phyloP scores from a whole-genome alignment of 495 filamentous ascomycete genomes.

The Penicillium flavigenum region DNA sequence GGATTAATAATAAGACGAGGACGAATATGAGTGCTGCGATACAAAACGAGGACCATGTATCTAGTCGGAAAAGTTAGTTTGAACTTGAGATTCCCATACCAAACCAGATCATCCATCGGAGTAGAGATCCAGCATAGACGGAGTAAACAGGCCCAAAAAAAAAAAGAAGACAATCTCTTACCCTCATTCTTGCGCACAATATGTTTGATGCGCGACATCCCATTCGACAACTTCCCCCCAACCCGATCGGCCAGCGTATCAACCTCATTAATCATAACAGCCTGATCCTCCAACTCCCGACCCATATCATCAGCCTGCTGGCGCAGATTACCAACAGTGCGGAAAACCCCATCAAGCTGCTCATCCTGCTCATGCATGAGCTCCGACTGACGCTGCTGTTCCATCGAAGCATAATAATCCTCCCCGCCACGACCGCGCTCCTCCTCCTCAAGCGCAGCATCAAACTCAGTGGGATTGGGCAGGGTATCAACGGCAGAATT shows the following conservation, averaged over 20 bases:
- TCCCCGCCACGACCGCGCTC: constrained; percentile 43
- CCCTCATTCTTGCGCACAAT: constrained; percentile 93
- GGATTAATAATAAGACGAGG: constrained; percentile 77
- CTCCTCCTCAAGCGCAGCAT: constrained; percentile 39
- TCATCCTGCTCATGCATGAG: constrained; percentile 96
- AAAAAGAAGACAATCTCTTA: constrained; percentile 33
- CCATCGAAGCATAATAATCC: constrained; percentile 79
- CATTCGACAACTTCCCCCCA: constrained; percentile 77
- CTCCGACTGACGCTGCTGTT: constrained; percentile 85
- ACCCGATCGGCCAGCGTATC: constrained; percentile 83
- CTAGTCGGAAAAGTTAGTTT: constrained; percentile 47
- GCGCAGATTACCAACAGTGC: constrained; percentile 84
- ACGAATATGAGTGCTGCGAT: constrained; percentile 83
- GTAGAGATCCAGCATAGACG: constrained; percentile 2
- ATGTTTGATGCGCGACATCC: constrained; percentile 78
- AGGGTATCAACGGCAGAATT: constrained; percentile 42
- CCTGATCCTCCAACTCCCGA: constrained; percentile 90
- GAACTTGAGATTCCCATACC: constrained; percentile 20
- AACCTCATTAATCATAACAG: constrained; percentile 73
- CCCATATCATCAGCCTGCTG: constrained; percentile 94
- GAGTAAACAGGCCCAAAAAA: background rate
- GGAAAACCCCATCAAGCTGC: constrained; percentile 86
- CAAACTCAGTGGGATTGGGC: constrained; percentile 73
- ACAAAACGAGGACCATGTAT: constrained; percentile 86
- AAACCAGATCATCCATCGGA: background rate